Conservation (phyloP, 1,284 basidiomycete species). For the Boletus sp. region DNA sequence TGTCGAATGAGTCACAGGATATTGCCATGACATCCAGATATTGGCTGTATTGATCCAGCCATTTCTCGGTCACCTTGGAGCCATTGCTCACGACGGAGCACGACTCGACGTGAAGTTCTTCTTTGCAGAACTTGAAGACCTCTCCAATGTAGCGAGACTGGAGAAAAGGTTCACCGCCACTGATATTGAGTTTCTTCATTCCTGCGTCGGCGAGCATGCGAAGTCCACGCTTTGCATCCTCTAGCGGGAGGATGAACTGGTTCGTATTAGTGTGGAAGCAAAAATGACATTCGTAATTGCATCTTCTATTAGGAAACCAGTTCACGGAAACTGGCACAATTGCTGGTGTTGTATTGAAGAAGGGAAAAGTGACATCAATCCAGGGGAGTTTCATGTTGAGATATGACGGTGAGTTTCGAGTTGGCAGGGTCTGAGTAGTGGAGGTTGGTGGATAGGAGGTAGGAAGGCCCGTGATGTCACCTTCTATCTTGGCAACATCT, state of each 20-base stretch:
- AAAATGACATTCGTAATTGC: slow-evolving; percentile 36
- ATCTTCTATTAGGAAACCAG: slow-evolving; percentile 21
- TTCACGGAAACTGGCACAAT: slow-evolving; percentile 18
- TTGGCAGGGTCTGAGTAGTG: not conserved
- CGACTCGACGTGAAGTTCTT: slow-evolving; percentile 35
- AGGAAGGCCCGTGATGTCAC: not conserved
- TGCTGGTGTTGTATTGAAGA: slow-evolving; percentile 10
- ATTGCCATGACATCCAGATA: slow-evolving; percentile 40
- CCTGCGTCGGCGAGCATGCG: slow-evolving; percentile 34
- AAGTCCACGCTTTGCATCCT: slow-evolving; percentile 34
- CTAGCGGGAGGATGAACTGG: slow-evolving; percentile 30
- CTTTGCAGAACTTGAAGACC: slow-evolving; percentile 38
- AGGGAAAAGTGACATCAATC: slow-evolving; percentile 20
- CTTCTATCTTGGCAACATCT: not conserved
- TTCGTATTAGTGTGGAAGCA: slow-evolving; percentile 38
- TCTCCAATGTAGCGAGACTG: slow-evolving; percentile 36
- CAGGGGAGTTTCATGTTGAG: slow-evolving; percentile 21
- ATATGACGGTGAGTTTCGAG: not conserved
- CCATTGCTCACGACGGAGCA: slow-evolving; percentile 37
- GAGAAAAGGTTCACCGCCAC: slow-evolving; percentile 39
- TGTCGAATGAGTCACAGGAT: slow-evolving; percentile 38
- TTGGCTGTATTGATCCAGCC: slow-evolving; percentile 35
- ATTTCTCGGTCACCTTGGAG: slow-evolving; percentile 37
- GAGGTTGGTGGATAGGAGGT: not conserved
- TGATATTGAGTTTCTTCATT: slow-evolving; percentile 41